Conservation (phyloP, 495 filamentous ascomycete genomes). For the Neurospora sp. region DNA sequence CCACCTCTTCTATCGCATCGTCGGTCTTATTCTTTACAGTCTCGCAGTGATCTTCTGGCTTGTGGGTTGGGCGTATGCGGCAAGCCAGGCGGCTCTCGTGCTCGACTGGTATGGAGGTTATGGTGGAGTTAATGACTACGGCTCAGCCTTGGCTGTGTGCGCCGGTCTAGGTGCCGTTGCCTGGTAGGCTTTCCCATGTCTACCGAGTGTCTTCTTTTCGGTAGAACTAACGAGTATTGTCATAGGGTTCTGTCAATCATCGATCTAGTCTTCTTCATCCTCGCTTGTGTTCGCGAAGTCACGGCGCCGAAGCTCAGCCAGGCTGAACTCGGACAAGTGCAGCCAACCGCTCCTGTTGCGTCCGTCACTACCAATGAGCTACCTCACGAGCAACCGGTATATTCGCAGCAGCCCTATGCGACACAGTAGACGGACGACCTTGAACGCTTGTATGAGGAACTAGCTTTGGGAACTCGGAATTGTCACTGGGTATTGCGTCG, state of each 20-base stretch:
- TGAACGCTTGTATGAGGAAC: background rate
- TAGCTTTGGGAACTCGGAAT: background rate
- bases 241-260: conserved; percentile 27
- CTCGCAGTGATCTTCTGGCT: conserved; percentile 33
- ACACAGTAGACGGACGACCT: background rate
- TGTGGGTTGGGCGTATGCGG: conserved; percentile 30
- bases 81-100: conserved; percentile 19
- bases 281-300: conserved; percentile 15
- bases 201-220: background rate
- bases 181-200: conserved; percentile 17
- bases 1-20: conserved; percentile 27
- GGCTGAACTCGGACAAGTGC: conserved; percentile 25
- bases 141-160: conserved; percentile 22
- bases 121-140: conserved; percentile 6
- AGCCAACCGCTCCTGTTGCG: conserved; percentile 7
- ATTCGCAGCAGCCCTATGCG: conserved; percentile 10
- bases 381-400: conserved; percentile 3
- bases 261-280: conserved; percentile 27
- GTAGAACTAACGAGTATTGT: background rate
- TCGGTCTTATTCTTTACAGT: conserved; percentile 18
- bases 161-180: conserved; percentile 30
- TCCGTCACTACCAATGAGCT: conserved; percentile 2
- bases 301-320: conserved; percentile 2
- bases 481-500: background rate
- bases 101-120: conserved; percentile 2